Evolutionary conservation across 768 basidiomycete species (phyloP), one percentile per base, ranked within the genome.

Genomic region (Coprinopsis sp.): DNA sequence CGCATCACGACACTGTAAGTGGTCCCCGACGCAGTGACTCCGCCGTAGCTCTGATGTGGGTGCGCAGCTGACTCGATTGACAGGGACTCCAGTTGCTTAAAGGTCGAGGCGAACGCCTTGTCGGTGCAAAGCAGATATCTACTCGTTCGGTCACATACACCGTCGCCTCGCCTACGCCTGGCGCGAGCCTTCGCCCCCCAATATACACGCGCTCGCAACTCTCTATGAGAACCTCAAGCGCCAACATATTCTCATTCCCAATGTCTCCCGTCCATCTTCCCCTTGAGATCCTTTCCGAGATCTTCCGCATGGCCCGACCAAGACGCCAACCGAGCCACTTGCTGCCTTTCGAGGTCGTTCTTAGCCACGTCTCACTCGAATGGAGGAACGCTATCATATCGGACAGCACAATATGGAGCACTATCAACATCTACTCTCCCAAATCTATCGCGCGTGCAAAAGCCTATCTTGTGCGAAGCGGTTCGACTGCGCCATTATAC

Each of bases 241-340:
- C n/a, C n/a, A n/a, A n/a, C n/a, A n/a, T n/a, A n/a, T n/a, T n/a
- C n/a, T n/a, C n/a, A n/a, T n/a, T n/a, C n/a, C n/a, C n/a, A n/a
- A n/a, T n/a, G 6, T 6, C 30, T 10, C 13, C 18, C 31, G 36
- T 36, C 8, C 22, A 33, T 6, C 41, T 49, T 19, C 47, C 47
- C 5, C 40, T 34, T 1, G 47, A 49, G 33, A 33, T 49, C 19
- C 41, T 43, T 12, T 49, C 47, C 19, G 38, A 49, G 29, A 49
- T 49, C 18, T 33, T 49, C 33, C 39, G 23, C 10, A 23, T 49
- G 13, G 33, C 41, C 14, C 37, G 30, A 11, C 33, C 47, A 14
- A 36, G 37, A 29, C 39, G 47, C 6, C 3, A 3, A 33, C 40
- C 39, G 5, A 28, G 5, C 4, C 38, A 48, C 23, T n/a, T 42